These are phyloP conservation scores for Lyophyllum decastes DNA, from an alignment of 768 basidiomycete species.

Conservation along the genomic window DNA sequence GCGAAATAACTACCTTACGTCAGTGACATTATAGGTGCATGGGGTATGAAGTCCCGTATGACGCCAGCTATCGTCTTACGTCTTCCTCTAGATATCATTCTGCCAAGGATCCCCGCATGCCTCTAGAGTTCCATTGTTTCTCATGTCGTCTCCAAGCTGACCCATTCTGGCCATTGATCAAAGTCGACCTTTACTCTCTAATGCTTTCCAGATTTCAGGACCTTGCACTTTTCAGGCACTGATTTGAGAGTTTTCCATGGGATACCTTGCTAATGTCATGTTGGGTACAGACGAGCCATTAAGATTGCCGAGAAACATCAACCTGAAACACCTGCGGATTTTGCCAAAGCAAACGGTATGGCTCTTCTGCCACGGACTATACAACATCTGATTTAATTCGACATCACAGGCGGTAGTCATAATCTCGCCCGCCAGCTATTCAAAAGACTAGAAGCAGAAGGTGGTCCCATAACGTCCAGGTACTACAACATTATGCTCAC, in stretches of 20 bases:
- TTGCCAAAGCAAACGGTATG: constrained; percentile 63
- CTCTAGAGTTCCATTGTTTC: constrained; percentile 66
- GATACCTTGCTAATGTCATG: neutral
- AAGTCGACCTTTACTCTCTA: constrained; percentile 52
- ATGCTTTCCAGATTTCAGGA: constrained; percentile 69
- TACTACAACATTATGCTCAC: neutral
- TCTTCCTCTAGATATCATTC: constrained; percentile 57
- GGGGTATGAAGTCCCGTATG: constrained; percentile 38
- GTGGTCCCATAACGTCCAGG: constrained; percentile 30
- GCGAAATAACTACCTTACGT: neutral
- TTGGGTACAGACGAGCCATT: constrained; percentile 19
- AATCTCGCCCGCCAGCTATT: constrained; percentile 62
- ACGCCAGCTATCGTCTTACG: neutral
- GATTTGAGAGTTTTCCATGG: neutral
- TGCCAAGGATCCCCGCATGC: constrained; percentile 56
- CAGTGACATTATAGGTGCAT: constrained; percentile 48
- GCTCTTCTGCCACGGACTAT: neutral
- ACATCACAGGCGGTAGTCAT: constrained; percentile 49
- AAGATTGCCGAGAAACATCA: constrained; percentile 51
- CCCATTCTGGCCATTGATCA: constrained; percentile 70
- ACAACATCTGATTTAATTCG: neutral
- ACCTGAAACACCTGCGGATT: constrained; percentile 45
- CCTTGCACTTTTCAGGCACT: constrained; percentile 70
- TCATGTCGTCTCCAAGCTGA: constrained; percentile 73
- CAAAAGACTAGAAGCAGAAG: constrained; percentile 71